A percentile compares a stretch with the other conserved stretches of the same genome.
phyloP scores from a whole-genome alignment of 1,139 yeast genomes.

The Candida anutae region DNA sequence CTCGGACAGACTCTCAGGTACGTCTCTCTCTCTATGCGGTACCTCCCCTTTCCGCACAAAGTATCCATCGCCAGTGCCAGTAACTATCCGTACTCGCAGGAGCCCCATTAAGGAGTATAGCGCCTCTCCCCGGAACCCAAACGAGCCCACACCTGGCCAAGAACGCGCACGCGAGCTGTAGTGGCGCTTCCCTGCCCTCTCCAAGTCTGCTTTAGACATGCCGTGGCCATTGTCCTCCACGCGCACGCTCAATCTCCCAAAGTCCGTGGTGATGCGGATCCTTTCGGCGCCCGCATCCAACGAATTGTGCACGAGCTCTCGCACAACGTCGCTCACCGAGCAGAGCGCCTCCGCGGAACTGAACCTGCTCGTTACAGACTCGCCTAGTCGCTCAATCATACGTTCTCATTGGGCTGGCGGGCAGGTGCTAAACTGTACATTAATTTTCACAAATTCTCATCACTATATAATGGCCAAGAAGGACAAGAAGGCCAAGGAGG shows the following conservation, averaged over 20 bases:
- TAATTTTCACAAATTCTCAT: no score
- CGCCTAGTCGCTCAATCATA: no score
- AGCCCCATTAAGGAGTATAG: conserved; percentile 47
- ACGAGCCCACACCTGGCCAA: conserved; percentile 28
- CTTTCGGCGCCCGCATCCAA: conserved; percentile 64
- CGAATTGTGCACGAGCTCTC: conserved; percentile 73
- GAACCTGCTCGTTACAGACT: no score
- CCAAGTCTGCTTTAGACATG: conserved; percentile 49
- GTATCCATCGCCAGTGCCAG: background rate
- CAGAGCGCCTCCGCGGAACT: no score
- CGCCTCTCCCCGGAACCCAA: conserved; percentile 79
- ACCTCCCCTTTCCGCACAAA: no score
- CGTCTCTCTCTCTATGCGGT: no score
- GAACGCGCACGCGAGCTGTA: conserved; percentile 61
- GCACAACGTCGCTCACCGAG: conserved; percentile 35
- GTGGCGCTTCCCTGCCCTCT: conserved; percentile 53
- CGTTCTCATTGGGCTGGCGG: no score
- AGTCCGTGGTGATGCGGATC: conserved; percentile 59
- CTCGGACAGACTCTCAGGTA: conserved; percentile 1
- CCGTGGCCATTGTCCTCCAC: conserved; percentile 79
- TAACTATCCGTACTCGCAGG: conserved; percentile 25
- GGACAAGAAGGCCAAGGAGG: conserved; percentile 77
- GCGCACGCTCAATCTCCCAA: conserved; percentile 49
- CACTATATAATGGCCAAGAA: conserved; percentile 95
- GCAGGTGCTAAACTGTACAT: no score